Conservation (phyloP, 2,329 filamentous ascomycete genomes). For the Epichloe hybrida region DNA sequence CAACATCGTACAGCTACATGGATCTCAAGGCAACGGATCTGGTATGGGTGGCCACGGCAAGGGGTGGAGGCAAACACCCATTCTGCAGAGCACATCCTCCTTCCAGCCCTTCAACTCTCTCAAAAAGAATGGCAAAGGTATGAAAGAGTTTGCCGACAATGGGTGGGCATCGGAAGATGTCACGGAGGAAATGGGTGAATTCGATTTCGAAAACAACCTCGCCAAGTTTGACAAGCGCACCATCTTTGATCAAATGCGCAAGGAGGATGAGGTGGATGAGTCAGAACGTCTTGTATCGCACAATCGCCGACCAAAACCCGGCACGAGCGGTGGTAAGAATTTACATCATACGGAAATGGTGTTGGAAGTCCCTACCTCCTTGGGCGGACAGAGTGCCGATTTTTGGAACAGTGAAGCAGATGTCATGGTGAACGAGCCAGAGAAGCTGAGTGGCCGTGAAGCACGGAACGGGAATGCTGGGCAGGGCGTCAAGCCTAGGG, state of each 20-base stretch:
- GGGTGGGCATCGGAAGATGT: conserved; percentile 95
- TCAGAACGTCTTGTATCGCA: conserved; percentile 82
- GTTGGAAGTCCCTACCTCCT: conserved; percentile 44
- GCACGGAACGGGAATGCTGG: conserved; percentile 31
- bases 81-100: conserved; percentile 44
- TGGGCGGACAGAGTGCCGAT: conserved; percentile 30
- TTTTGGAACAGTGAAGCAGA: conserved; percentile 67
- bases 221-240: conserved; percentile 91
- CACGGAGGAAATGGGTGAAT: conserved; percentile 87
- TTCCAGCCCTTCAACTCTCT: conserved; percentile 50
- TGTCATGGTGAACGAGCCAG: conserved; percentile 36
- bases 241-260: conserved; percentile 83
- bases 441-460: conserved; percentile 35
- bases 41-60: conserved; percentile 28
- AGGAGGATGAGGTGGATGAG: conserved; percentile 79
- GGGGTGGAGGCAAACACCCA: conserved; percentile 47
- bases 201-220: conserved; percentile 80
- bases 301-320: conserved; percentile 58
- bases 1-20: conserved; percentile 16
- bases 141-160: conserved; percentile 42
- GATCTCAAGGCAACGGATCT: conserved; percentile 11
- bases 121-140: conserved; percentile 40
- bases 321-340: conserved; percentile 74
- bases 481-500: conserved; percentile 21
- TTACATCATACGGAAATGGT: conserved; percentile 87